phyloP scores from a whole-genome alignment of 768 basidiomycete genomes.

The Tephrocybe sp. region DNA sequence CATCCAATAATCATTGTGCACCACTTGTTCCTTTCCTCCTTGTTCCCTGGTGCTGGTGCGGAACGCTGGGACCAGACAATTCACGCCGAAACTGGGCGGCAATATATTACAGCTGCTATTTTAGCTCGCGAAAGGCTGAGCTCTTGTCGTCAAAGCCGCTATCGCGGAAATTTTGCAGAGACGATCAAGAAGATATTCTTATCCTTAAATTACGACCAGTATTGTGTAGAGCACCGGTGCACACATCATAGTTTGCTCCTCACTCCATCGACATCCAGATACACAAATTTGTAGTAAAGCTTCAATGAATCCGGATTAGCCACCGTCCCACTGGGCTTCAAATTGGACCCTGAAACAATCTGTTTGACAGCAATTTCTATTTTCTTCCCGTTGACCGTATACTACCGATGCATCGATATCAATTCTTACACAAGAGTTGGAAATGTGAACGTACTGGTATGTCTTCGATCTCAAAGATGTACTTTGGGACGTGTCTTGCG shows the following conservation, averaged over 20 bases:
- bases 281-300: slow-evolving; percentile 61
- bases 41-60: too few species aligned
- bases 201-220: too few species aligned
- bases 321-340: slow-evolving; percentile 73
- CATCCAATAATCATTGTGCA: slow-evolving; percentile 65
- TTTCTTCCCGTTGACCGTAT: slow-evolving; percentile 77
- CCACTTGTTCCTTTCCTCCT: too few species aligned
- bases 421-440: background rate
- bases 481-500: slow-evolving; percentile 72
- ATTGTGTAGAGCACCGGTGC: too few species aligned
- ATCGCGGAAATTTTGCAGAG: too few species aligned
- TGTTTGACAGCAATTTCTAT: slow-evolving; percentile 81
- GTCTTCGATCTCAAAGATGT: slow-evolving; percentile 61
- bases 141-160: too few species aligned
- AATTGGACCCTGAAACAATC: slow-evolving; percentile 64
- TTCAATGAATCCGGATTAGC: slow-evolving; percentile 69
- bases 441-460: slow-evolving; percentile 56
- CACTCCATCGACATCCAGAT: slow-evolving; percentile 31
- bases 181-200: too few species aligned
- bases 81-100: too few species aligned
- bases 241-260: slow-evolving; percentile 16
- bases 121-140: too few species aligned
- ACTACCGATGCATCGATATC: slow-evolving; percentile 35
- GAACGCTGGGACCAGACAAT: too few species aligned
- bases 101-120: too few species aligned